phyloP scores from a whole-genome alignment of 768 basidiomycete genomes.

The Serendipita sp. region DNA sequence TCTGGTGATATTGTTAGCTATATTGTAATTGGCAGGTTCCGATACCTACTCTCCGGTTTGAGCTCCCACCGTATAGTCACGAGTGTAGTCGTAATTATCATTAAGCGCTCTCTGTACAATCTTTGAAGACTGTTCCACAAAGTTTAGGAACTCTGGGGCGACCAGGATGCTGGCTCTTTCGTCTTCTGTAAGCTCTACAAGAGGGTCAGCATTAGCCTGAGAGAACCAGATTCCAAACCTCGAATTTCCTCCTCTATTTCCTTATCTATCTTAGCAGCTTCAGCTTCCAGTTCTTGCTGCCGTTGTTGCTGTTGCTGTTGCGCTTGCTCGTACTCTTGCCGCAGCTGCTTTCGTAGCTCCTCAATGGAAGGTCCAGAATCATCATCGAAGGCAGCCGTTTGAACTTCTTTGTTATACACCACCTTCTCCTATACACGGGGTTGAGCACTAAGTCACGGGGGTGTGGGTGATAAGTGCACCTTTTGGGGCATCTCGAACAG shows the following conservation, averaged over 20 bases:
- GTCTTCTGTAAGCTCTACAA: slow-evolving; percentile 68
- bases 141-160: slow-evolving; percentile 85
- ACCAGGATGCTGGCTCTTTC: slow-evolving; percentile 66
- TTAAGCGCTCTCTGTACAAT: slow-evolving; percentile 89
- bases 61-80: slow-evolving; percentile 85
- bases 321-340: slow-evolving; percentile 49
- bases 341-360: slow-evolving; percentile 55
- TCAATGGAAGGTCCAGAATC: slow-evolving; percentile 40
- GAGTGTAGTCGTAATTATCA: slow-evolving; percentile 91
- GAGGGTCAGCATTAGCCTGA: not conserved
- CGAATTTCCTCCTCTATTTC: slow-evolving; percentile 79
- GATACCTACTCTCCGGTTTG: slow-evolving; percentile 63
- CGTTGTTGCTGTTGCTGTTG: slow-evolving; percentile 43
- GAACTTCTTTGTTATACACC: slow-evolving; percentile 72
- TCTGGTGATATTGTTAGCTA: slow-evolving; percentile 24
- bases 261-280: slow-evolving; percentile 66
- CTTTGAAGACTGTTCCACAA: slow-evolving; percentile 88
- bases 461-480: slow-evolving; percentile 27
- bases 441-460: slow-evolving; percentile 13
- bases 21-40: not conserved
- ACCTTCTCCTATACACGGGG: slow-evolving; percentile 44
- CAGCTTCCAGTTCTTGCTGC: slow-evolving; percentile 69
- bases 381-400: slow-evolving; percentile 52
- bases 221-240: slow-evolving; percentile 28
- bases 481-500: slow-evolving; percentile 80